Percentiles rank a stretch among this genome's conserved stretches.
These are phyloP conservation scores for Daldinia caldariorum DNA, from an alignment of 495 filamentous ascomycete genomes.

Conservation along the genomic window DNA sequence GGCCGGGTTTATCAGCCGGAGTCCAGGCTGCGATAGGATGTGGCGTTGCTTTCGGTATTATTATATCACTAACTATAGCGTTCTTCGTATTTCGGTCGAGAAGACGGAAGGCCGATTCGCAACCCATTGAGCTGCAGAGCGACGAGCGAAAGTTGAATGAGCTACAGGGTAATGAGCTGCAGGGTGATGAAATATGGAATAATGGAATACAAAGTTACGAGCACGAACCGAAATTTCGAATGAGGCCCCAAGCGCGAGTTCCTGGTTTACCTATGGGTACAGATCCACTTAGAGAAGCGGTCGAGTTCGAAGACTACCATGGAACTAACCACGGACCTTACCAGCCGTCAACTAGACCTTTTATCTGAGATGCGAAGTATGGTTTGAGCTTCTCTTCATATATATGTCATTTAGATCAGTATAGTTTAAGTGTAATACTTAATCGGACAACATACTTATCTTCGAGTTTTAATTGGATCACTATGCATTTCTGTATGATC, in stretches of 20 bases:
- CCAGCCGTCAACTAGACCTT: neutral
- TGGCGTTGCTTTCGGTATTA: conserved; percentile 14
- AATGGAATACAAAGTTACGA: neutral
- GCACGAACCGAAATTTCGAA: neutral
- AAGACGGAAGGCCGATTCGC: neutral
- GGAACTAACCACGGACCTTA: neutral
- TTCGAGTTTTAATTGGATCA: too few relatives aligned
- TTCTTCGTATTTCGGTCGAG: conserved; percentile 12
- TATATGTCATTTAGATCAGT: too few relatives aligned
- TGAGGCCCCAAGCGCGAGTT: neutral
- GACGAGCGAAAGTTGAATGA: too few relatives aligned
- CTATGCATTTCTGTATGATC: too few relatives aligned
- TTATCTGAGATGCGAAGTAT: neutral
- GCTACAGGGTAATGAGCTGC: neutral
- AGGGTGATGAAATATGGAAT: too few relatives aligned
- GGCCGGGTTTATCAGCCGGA: conserved; percentile 10
- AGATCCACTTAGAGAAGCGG: neutral
- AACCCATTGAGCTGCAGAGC: neutral
- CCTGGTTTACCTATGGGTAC: neutral
- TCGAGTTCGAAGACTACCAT: neutral
- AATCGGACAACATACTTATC: neutral
- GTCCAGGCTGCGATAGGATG: conserved; percentile 14
- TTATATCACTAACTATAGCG: conserved; percentile 4
- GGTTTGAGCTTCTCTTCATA: too few relatives aligned
- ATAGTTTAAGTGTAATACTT: neutral